Evolutionary conservation across 805 yeast genomes (phyloP).

Genomic region (Sugiyamaella valdiviana): DNA sequence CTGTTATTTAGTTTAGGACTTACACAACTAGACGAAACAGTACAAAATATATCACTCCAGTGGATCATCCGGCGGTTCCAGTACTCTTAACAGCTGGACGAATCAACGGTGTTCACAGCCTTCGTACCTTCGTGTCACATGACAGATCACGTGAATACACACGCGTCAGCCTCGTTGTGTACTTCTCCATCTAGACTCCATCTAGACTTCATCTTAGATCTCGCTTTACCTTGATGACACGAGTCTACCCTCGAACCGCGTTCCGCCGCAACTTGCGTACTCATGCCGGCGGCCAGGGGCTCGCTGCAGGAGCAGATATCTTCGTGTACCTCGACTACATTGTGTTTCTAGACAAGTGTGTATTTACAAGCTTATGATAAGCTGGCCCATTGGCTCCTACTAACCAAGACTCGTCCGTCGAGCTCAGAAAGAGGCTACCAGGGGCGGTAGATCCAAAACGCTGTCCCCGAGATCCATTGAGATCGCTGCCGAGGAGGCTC

Average conservation of each 20-base stretch:
- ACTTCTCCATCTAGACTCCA: no score
- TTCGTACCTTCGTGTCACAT: no score
- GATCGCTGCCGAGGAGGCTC: slow-evolving; percentile 7
- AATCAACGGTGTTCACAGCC: no score
- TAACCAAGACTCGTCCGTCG: slow-evolving; percentile 8
- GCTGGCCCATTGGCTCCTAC: neutral
- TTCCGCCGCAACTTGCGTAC: slow-evolving; percentile 11
- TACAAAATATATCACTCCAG: no score
- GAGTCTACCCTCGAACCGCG: slow-evolving; percentile 17
- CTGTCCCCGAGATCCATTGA: slow-evolving; percentile 7
- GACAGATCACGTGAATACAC: no score
- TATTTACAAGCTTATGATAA: slow-evolving; percentile 4
- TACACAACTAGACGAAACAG: no score
- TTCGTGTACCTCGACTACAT: slow-evolving; percentile 21
- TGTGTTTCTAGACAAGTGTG: slow-evolving; percentile 20
- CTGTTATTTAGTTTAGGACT: no score
- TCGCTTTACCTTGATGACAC: no score
- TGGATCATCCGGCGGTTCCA: no score
- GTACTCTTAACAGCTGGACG: no score
- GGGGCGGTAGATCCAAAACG: slow-evolving; percentile 6
- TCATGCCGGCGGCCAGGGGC: neutral
- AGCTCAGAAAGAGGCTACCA: slow-evolving; percentile 9
- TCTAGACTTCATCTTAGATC: no score
- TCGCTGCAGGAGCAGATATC: slow-evolving; percentile 15
- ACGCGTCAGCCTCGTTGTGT: no score